These are phyloP conservation scores for Chytriomyces confervae DNA, from an alignment of 192 early-diverging fungal genomes.

Conservation along the genomic window DNA sequence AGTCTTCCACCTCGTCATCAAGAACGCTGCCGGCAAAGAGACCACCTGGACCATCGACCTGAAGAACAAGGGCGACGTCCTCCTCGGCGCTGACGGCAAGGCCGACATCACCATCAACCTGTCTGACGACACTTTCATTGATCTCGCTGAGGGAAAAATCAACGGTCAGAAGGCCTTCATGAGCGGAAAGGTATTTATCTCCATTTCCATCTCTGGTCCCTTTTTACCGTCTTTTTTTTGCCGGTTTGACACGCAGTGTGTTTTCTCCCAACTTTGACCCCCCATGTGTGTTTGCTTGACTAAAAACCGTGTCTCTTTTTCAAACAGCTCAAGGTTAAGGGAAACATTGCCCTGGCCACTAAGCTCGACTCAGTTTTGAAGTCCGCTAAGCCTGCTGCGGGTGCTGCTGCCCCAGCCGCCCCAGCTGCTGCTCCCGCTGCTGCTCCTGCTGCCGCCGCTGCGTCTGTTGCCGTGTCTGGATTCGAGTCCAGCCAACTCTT, in stretches of 20 bases:
- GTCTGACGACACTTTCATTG: constrained; percentile 50
- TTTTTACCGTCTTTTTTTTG: background rate
- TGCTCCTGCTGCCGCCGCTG: constrained; percentile 33
- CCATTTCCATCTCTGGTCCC: background rate
- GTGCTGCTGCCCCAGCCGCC: constrained; percentile 31
- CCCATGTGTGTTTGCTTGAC: background rate
- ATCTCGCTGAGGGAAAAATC: constrained; percentile 53
- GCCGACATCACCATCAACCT: constrained; percentile 49
- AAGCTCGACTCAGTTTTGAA: constrained; percentile 47
- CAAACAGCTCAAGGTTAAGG: constrained; percentile 50
- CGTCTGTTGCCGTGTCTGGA: constrained; percentile 62
- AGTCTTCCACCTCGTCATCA: constrained; percentile 49
- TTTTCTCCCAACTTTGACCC: too few relatives aligned
- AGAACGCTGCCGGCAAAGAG: constrained; percentile 48
- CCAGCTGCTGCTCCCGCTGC: constrained; percentile 43
- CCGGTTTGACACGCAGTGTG: too few relatives aligned
- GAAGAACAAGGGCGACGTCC: constrained; percentile 51
- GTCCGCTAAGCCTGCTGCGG: constrained; percentile 39
- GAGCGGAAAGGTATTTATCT: constrained; percentile 42
- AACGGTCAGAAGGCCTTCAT: constrained; percentile 59
- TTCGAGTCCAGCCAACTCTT: constrained; percentile 82
- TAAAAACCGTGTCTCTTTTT: background rate
- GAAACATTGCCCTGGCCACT: constrained; percentile 42
- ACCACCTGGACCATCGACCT: constrained; percentile 53
- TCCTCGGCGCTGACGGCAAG: constrained; percentile 46